phyloP scores from a whole-genome alignment of 768 basidiomycete genomes.

The Serendipita sp. region DNA sequence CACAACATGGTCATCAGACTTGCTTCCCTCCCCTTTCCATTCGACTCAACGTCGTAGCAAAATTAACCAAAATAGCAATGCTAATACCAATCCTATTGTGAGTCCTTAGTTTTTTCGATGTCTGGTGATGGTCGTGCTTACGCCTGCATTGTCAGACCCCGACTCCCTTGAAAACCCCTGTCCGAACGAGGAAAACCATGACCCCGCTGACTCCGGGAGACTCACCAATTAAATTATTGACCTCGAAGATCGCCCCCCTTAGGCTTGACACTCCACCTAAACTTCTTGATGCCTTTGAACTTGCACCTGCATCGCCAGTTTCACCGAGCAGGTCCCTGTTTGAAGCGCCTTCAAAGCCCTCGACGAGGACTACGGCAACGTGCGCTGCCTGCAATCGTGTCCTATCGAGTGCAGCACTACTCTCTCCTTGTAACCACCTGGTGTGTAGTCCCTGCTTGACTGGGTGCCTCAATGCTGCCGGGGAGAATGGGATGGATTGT shows the following conservation, averaged over 20 bases:
- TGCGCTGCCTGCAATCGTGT: constrained; percentile 1
- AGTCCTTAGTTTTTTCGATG: neutral
- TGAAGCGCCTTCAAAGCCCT: neutral
- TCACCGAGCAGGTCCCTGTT: neutral
- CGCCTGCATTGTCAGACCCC: neutral
- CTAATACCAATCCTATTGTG: neutral
- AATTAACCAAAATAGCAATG: neutral
- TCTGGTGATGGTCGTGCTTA: neutral
- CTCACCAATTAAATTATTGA: neutral
- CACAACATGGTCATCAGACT: neutral
- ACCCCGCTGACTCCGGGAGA: neutral
- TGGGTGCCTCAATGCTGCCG: constrained; percentile 74
- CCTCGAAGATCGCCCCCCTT: neutral
- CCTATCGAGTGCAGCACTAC: constrained; percentile 11
- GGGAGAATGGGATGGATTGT: constrained; percentile 77
- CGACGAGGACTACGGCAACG: neutral
- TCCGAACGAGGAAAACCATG: neutral
- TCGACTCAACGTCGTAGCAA: neutral
- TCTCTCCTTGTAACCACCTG: constrained; percentile 59
- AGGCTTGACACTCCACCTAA: neutral
- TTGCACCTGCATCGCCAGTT: neutral
- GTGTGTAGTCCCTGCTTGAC: constrained; percentile 71
- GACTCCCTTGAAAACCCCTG: neutral
- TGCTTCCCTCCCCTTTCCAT: constrained; percentile 1
- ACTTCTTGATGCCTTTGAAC: neutral